Base-by-base conservation (phyloP, 352 stramenopile genomes). In the Phytophthora sojae region DNA sequence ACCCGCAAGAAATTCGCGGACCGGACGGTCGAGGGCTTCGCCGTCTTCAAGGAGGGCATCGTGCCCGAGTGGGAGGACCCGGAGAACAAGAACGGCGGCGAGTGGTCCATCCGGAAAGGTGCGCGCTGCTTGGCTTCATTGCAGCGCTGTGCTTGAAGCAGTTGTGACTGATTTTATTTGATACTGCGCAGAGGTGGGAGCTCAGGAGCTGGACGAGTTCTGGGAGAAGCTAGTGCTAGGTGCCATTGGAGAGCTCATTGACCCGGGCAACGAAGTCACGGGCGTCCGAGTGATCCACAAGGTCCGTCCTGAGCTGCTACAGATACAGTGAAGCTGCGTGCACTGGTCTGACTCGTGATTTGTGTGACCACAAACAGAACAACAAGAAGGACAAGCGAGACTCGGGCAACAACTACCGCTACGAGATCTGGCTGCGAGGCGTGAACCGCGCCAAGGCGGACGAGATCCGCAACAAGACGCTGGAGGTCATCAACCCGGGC, bases 11-110 rank as follows among this genome's bases (percentile, higher is more conserved):
- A 96, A 74, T 92, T 99, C 49, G 80, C 85, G n/a, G 86, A 96
- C 62, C 94, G 95, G 55, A 91, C 91, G 32, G 89, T 99, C 60
- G 95, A 98, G 76, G 96, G 96, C 61, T 98, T 98, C 64, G 94
- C 88, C 19, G 81, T 98, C 32, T 98, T 98, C 79, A 96, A 96
- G 64, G 88, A 96, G 17, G 92, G 92, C 47, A 96, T 98, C 67
- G 75, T 82, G 26, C 93, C 93, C 23, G 84, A 97, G 71, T 98
- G 92, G 92, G 92, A 98, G 69, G 92, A 97, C 71, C 83, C 83
- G 4, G 84, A 91, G 66, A 98, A 98, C 80, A 94, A 92, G 61
- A 83, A 86, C 19, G 93, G 93, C 32, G 92, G 86, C 69, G 91
- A 98, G 64, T 96, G 90, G 90, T 93, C 85, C 1, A 85, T 94